A percentile compares a stretch with the other conserved stretches of the same genome.
Conservation (phyloP, 345 rosid species). For the Citrus hindsii region DNA sequence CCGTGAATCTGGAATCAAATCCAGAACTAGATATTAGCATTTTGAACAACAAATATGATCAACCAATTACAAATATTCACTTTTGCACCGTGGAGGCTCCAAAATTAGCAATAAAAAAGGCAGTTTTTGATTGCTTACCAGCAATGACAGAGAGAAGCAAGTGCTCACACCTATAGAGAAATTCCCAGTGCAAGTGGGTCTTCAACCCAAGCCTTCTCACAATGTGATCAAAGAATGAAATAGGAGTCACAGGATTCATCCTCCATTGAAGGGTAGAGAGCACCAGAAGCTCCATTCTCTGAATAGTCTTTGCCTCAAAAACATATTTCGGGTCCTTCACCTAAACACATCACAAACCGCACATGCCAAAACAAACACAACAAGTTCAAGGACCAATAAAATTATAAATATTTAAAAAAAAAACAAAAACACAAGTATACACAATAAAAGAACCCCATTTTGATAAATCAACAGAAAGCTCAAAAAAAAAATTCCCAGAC, state of each 20-base stretch:
- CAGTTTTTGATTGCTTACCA: conserved; percentile 44
- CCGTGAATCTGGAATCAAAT: conserved; percentile 63
- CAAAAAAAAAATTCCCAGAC: conserved; percentile 7
- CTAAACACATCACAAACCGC: conserved; percentile 36
- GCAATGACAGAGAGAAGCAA: conserved; percentile 63
- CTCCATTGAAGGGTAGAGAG: conserved; percentile 80
- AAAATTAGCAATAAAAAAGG: conserved; percentile 4
- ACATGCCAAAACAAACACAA: background rate
- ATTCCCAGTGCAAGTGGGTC: conserved; percentile 52
- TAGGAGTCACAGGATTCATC: conserved; percentile 89
- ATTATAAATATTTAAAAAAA: background rate
- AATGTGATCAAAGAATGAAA: conserved; percentile 76
- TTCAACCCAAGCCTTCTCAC: conserved; percentile 61
- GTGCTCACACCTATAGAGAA: conserved; percentile 60
- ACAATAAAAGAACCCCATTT: conserved; percentile 17
- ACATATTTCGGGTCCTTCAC: conserved; percentile 68
- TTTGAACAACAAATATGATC: background rate
- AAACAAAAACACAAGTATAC: background rate
- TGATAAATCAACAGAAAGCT: background rate
- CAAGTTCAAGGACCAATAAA: background rate
- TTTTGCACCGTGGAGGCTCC: background rate
- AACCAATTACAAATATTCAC: background rate
- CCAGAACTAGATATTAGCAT: conserved; percentile 9
- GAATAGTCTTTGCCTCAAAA: conserved; percentile 81
- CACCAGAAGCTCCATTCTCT: conserved; percentile 89